Evolutionary conservation across 2,329 filamentous ascomycete species (phyloP), one percentile per base, ranked within the genome.

Genomic region (Diaporthe citriasiana): DNA sequence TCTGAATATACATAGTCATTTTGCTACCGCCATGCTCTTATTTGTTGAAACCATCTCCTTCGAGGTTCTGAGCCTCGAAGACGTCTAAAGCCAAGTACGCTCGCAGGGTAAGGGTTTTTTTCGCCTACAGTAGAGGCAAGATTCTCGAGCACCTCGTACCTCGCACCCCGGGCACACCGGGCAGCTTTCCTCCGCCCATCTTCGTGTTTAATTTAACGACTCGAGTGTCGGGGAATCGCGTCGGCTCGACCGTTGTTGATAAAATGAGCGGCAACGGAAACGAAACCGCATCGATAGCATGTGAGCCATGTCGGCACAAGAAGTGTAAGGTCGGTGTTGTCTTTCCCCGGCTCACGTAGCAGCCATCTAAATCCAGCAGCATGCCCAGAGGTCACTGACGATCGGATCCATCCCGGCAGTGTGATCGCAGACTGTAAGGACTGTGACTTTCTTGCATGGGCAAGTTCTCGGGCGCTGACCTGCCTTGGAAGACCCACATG

Each of bases 371-470:
- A 27, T 30, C 27, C 55, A 9, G 6, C 9, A 3, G 47, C 69
- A 50, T 47, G 51, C 30, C 33, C 38, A 50, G 45, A 66, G 33
- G 38, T 55, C 15, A 45, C 73, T 74, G 55, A 74, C 55, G 30
- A 60, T 40, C 51, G 47, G 33, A 53, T 57, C 50, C 8, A 60
- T 57, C 15, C 30, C 38, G 27, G 53, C 42, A 75, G 73, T 75
- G 73, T 72, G 73, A 75, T 68, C 73, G 73, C 73, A 75, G 66
- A 65, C 55, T 75, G 73, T 75, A 33, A 65, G 73, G 55, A 71
- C 69, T 19, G 47, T 22, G 30, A 15, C 47, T n/a, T n/a, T n/a
- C 22, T 47, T 22, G 33, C n/a, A 38, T 50, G 22, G 22, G 47
- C 50, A 4, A 33, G 22, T 42, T 12, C n/a, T 51, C 19, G 50